Conservation (phyloP, 495 filamentous ascomycete species). For the Hypoxylon rickii region DNA sequence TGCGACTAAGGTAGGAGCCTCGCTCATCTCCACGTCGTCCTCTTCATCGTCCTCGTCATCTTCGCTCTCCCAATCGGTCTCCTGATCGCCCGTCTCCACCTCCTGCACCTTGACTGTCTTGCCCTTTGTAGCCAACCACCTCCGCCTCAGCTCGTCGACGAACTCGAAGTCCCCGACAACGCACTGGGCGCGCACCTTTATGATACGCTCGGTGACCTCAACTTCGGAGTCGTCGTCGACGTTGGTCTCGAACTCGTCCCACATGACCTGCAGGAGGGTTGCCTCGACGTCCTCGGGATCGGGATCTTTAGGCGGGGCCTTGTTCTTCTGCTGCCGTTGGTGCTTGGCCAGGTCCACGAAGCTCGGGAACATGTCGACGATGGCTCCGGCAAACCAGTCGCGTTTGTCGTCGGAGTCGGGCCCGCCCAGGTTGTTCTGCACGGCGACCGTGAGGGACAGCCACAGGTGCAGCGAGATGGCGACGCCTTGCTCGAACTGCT, state of each 20-base stretch:
- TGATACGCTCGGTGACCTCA: conserved; percentile 72
- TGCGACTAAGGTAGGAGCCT: conserved; percentile 65
- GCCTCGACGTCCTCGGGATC: conserved; percentile 83
- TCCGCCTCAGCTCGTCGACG: conserved; percentile 69
- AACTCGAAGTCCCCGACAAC: conserved; percentile 65
- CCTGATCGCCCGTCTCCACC: conserved; percentile 63
- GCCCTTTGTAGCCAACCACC: conserved; percentile 63
- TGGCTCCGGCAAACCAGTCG: conserved; percentile 91
- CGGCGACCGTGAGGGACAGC: conserved; percentile 83
- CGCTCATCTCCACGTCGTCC: conserved; percentile 76
- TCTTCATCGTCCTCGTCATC: conserved; percentile 59
- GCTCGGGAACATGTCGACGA: conserved; percentile 75
- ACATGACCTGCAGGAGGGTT: conserved; percentile 84
- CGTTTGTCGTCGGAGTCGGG: conserved; percentile 84
- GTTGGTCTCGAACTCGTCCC: conserved; percentile 90
- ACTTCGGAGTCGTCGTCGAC: conserved; percentile 87
- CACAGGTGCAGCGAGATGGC: conserved; percentile 80
- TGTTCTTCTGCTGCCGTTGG: conserved; percentile 13
- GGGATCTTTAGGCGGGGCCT: conserved; percentile 57
- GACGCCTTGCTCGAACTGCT: conserved; percentile 79
- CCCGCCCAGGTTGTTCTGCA: conserved; percentile 87
- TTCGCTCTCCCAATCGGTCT: conserved; percentile 59
- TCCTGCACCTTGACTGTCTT: conserved; percentile 62
- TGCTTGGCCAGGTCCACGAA: conserved; percentile 55
- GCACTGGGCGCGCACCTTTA: conserved; percentile 66